Evolutionary conservation across 108 stramenopile species (phyloP), one percentile per base, ranked within the genome.

Genomic region (Skeletonema grethae): DNA sequence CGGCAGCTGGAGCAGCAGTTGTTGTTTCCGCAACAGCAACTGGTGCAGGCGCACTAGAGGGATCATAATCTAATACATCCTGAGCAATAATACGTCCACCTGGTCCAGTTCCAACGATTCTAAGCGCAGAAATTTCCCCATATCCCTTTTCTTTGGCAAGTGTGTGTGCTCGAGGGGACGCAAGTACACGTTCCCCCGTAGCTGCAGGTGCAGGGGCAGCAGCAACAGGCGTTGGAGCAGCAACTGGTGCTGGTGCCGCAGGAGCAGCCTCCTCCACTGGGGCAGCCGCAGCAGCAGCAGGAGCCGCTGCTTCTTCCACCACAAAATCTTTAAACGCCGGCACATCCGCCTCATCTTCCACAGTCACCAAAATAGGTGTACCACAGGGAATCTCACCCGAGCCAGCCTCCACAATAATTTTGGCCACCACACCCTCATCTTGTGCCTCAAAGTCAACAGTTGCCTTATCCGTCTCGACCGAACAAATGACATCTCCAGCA

Each of bases 401-500:
- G 9, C 92, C 91, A 24, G 88, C 79, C 28, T 75, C 70, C 7
- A 86, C 87, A 57, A 99, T 84, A 62, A 97, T 93, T 82, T 97
- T 99, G 22, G 98, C 99, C 13, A 99, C 61, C 30, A 97, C 82
- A 7, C 97, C 97, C 57, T 98, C 98, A 75, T 99, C 99, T 72
- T 98, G 97, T 5, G 92, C 90, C 69, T 99, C 99, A 84, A 96
- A 99, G 50, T 97, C 92, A 24, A 99, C 96, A 7, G 97, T 97
- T 30, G 99, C 98, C 85, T 99, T 99, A 83, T 99, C 99, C 15
- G 99, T 99, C 77, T 99, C 97, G 13, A 99, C 84, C 18, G 94
- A 94, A 75, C 93, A 95, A 43, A 99, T 50, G n/a, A 93, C 83
- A 50, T 96, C 95, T 35, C 99, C 99, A 4, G 98, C 92, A 45